Conservation (phyloP, 2,329 filamentous ascomycete genomes). For the Fusarium virguliforme region DNA sequence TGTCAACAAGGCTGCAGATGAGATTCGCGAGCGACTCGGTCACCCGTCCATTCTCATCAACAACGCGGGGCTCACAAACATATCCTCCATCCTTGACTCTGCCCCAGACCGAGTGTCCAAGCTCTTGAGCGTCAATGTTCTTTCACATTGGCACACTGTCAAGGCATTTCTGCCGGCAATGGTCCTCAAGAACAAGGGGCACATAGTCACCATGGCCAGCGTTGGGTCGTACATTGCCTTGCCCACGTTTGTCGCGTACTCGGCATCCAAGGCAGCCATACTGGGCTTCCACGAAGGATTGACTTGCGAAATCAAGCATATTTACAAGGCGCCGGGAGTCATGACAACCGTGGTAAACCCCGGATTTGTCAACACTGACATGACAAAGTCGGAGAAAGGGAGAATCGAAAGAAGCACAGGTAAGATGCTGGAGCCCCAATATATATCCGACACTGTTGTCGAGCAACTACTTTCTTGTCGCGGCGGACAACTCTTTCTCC, state of each 20-base stretch:
- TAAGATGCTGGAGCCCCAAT: not conserved
- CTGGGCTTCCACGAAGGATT: constrained; percentile 76
- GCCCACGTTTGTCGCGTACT: constrained; percentile 76
- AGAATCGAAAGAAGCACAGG: not conserved
- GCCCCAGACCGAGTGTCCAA: not conserved
- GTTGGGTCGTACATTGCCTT: constrained; percentile 71
- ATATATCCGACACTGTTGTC: not conserved
- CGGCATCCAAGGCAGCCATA: constrained; percentile 73
- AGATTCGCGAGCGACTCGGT: not conserved
- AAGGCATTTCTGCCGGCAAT: constrained; percentile 76
- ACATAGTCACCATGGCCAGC: constrained; percentile 77
- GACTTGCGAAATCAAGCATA: constrained; percentile 66
- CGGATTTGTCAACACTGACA: not conserved
- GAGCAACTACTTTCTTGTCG: not conserved
- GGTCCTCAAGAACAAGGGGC: constrained; percentile 74
- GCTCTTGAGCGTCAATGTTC: constrained; percentile 74
- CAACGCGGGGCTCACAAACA: not conserved
- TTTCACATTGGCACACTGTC: constrained; percentile 74
- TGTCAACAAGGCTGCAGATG: not conserved
- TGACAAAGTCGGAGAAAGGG: not conserved
- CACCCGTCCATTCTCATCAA: constrained; percentile 2
- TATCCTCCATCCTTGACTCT: not conserved
- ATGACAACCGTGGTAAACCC: not conserved
- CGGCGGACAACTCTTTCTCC: constrained; percentile 1
- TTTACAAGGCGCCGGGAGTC: constrained; percentile 65